Conservation (phyloP, 2,329 filamentous ascomycete species). For the Hypomyces rosellus region DNA sequence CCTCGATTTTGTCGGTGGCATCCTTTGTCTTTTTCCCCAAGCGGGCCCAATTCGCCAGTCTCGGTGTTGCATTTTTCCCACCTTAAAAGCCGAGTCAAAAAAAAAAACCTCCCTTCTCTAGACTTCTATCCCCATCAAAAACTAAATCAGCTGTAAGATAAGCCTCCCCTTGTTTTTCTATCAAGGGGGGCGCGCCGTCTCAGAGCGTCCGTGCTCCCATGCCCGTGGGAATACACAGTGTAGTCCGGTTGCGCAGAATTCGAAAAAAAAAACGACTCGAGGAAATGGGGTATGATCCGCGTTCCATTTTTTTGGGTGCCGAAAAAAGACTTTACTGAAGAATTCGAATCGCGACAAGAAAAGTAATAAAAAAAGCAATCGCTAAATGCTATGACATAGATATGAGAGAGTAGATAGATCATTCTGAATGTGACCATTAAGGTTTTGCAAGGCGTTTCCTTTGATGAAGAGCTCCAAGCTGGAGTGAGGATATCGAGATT, state of each 20-base stretch:
- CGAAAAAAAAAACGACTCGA: slow-evolving; percentile 17
- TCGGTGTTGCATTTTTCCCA: slow-evolving; percentile 22
- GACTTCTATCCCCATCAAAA: slow-evolving; percentile 19
- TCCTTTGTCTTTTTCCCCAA: slow-evolving; percentile 10
- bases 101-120: slow-evolving; percentile 18
- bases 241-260: slow-evolving; percentile 16
- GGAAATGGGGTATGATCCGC: slow-evolving; percentile 31
- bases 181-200: slow-evolving; percentile 12
- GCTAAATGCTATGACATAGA: slow-evolving; percentile 43
- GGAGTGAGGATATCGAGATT: slow-evolving; percentile 7
- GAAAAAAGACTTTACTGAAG: slow-evolving; percentile 29
- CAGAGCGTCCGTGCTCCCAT: slow-evolving; percentile 11
- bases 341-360: slow-evolving; percentile 25
- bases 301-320: slow-evolving; percentile 35
- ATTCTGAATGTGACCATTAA: slow-evolving; percentile 25
- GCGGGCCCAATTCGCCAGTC: slow-evolving; percentile 25
- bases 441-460: slow-evolving; percentile 10
- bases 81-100: slow-evolving; percentile 17
- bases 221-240: slow-evolving; percentile 10
- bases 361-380: slow-evolving; percentile 28
- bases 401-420: slow-evolving; percentile 25
- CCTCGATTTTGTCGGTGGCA: slow-evolving; percentile 14
- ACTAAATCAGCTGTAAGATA: slow-evolving; percentile 19
- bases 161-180: slow-evolving; percentile 13
- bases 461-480: slow-evolving; percentile 4